Evolutionary conservation across 2,329 filamentous ascomycete species (phyloP).

Genomic region (Aspergillus sp.): DNA sequence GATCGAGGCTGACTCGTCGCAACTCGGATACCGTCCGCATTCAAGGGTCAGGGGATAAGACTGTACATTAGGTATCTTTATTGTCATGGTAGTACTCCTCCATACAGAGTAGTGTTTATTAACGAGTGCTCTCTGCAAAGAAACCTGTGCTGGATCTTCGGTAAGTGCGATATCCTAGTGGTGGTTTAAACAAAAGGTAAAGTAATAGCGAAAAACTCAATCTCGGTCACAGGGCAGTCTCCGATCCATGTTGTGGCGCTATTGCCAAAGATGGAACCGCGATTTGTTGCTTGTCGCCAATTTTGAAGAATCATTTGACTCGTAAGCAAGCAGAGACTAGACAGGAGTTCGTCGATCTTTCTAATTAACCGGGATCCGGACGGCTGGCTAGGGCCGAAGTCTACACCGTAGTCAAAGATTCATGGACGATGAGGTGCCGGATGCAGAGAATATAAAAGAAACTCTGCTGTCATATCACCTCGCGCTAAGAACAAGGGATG

Average conservation of each 20-base stretch:
- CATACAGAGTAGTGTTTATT: not conserved
- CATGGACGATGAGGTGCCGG: not conserved
- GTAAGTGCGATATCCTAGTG: not conserved
- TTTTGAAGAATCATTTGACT: not conserved
- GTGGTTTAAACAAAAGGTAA: not conserved
- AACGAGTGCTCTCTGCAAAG: not conserved
- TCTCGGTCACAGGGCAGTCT: not conserved
- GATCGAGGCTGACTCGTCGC: not conserved
- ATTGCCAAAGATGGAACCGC: not conserved
- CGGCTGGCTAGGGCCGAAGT: not conserved
- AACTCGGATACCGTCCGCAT: not conserved
- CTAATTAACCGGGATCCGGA: not conserved
- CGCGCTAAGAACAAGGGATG: not conserved
- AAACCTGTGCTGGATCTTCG: not conserved
- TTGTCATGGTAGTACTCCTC: not conserved
- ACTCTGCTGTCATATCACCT: not conserved
- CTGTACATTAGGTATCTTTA: conserved; percentile 1
- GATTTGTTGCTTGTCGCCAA: not conserved
- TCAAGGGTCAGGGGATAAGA: not conserved
- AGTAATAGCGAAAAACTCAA: not conserved
- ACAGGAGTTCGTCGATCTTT: conserved; percentile 6
- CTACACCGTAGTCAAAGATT: not conserved
- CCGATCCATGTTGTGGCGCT: not conserved
- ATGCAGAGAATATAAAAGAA: not conserved
- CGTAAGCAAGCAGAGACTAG: not conserved